Evolutionary conservation across 495 filamentous ascomycete species (phyloP), one percentile per base, ranked within the genome.

Genomic region (Podospora sp.): DNA sequence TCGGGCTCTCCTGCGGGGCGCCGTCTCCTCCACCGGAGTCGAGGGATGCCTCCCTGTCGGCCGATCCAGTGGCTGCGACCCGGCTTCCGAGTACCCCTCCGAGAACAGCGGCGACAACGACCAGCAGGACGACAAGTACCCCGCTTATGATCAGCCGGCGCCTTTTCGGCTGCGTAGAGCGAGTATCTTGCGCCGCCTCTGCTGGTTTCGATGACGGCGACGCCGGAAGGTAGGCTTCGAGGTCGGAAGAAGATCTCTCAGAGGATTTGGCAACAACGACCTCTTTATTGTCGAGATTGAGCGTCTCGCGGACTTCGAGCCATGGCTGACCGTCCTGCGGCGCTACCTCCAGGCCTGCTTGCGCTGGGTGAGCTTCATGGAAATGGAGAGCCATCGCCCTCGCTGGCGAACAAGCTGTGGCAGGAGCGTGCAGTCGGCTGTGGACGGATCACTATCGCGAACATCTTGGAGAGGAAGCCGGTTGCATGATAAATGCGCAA

Each of bases 51-150:
- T 6, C 49, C 25, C 60, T 33, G 3, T 3, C 8, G 29, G 8
- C 29, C 26, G 63, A 50, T 0, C 52, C 18, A 12, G 33, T n/a
- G 1, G 6, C 20, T 2, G 20, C 18, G 5, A 20, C 56, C 0
- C 49, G 59, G 53, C 65, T 68, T 2, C 65, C 70, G 3, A 70
- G 18, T 1, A 70, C 70, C 2, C 65, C 68, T 0, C 70, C 70
- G 5, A 70, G 2, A 0, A 66, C 65, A 18, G 65, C 70, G 3
- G 40, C 68, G 7, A 66, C 11, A 14, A 68, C 60, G 25, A 65
- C 65, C 51, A 60, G 51, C 14, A 69, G 12, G 9, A 56, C 63
- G 20, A 62, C 35, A 11, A 65, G 22, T 2, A 50, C 63, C 11
- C 46, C 67, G 14, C 66, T 26, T 11, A 69, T 63, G 6, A 67